A percentile compares a stretch with the other conserved stretches of the same genome.
phyloP scores from a whole-genome alignment of 192 early-diverging fungal genomes.

The Backusella sp. region DNA sequence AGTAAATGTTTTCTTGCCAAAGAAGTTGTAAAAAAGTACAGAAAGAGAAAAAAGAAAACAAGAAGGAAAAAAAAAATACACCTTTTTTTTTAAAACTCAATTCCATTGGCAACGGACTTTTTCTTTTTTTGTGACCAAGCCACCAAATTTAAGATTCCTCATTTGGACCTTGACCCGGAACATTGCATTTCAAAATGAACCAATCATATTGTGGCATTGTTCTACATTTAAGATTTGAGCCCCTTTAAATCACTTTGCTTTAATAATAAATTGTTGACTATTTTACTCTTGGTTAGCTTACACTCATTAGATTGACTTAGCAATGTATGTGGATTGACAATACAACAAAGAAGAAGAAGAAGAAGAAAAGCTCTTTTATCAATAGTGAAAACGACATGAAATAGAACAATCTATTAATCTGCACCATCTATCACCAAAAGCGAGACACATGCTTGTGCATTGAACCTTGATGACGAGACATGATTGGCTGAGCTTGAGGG shows the following conservation, averaged over 20 bases:
- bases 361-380: too few relatives aligned
- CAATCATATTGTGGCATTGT: neutral
- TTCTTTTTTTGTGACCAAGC: neutral
- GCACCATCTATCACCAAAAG: too few relatives aligned
- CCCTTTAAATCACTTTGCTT: too few relatives aligned
- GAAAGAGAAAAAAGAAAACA: neutral
- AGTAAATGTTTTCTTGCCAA: slow-evolving; percentile 8
- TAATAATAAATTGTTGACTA: too few relatives aligned
- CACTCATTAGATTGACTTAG: too few relatives aligned
- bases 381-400: too few relatives aligned
- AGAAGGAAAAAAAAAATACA: neutral
- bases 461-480: neutral
- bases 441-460: too few relatives aligned
- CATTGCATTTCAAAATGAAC: neutral
- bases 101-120: neutral
- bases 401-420: too few relatives aligned
- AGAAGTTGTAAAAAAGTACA: neutral
- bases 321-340: too few relatives aligned
- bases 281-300: too few relatives aligned
- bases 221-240: too few relatives aligned
- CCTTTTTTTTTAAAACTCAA: neutral
- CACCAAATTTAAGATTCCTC: neutral
- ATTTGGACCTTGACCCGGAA: neutral
- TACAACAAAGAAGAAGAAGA: too few relatives aligned
- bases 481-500: neutral